Evolutionary conservation across 495 filamentous ascomycete species (phyloP).

Genomic region (Podospora anserina): DNA sequence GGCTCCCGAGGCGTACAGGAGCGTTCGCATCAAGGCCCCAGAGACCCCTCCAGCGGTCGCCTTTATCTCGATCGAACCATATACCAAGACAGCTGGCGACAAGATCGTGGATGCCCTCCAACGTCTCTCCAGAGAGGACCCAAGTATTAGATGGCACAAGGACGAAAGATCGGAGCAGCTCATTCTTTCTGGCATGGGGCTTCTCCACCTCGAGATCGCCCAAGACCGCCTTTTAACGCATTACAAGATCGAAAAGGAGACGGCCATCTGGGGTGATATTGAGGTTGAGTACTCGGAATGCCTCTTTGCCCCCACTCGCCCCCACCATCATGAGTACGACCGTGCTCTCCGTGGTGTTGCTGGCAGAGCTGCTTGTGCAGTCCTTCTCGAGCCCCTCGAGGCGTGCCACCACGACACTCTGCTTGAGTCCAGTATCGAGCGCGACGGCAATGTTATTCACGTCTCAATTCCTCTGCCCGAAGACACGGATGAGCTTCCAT

Average conservation of each 20-base stretch:
- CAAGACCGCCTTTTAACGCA: slow-evolving; percentile 82
- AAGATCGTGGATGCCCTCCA: slow-evolving; percentile 69
- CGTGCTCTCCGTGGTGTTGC: slow-evolving; percentile 74
- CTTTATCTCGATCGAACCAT: slow-evolving; percentile 87
- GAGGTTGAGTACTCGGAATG: slow-evolving; percentile 93
- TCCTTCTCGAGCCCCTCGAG: slow-evolving; percentile 58
- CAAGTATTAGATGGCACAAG: slow-evolving; percentile 77
- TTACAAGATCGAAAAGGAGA: slow-evolving; percentile 68
- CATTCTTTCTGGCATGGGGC: slow-evolving; percentile 92
- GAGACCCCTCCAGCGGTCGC: slow-evolving; percentile 91
- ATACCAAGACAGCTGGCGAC: slow-evolving; percentile 73
- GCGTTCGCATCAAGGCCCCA: slow-evolving; percentile 81
- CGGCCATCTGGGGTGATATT: slow-evolving; percentile 82
- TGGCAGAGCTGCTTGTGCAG: slow-evolving; percentile 73
- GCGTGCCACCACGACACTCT: slow-evolving; percentile 37
- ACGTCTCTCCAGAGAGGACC: slow-evolving; percentile 85
- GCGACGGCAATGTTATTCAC: slow-evolving; percentile 60
- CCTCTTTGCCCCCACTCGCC: slow-evolving; percentile 50
- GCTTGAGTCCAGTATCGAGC: slow-evolving; percentile 34
- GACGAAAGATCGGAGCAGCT: slow-evolving; percentile 94
- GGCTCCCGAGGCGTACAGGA: slow-evolving; percentile 62
- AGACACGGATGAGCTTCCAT: slow-evolving; percentile 45
- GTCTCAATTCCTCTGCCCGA: slow-evolving; percentile 44
- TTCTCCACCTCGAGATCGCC: slow-evolving; percentile 96
- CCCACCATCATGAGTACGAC: slow-evolving; percentile 65